Base-by-base conservation (phyloP, 805 yeast species). In the Pichia pseudocactophila region DNA sequence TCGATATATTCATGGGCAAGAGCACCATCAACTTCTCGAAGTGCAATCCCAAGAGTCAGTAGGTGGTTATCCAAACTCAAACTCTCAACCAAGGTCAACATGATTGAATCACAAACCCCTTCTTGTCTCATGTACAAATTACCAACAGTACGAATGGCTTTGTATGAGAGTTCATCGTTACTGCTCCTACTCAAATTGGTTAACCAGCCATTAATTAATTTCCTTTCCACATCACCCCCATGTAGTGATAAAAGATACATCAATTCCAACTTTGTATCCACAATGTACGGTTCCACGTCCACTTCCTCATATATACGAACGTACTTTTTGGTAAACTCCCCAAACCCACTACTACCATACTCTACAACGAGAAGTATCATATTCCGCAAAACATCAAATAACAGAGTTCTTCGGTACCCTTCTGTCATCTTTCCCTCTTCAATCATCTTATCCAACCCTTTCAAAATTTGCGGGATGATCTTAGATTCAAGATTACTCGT, bases 101-200 rank as follows among this genome's bases (percentile, higher is more conserved):
- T 30, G 3, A 42, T 15, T 20, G 18, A 11, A 2, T 30, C n/a
- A 27, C 26, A 36, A 19, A 28, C 31, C 3, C 12, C 4, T 18
- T 30, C 30, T 54, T 85, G 25, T 22, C 25, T 86, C 22, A 88
- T 78, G 0, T 96, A 95, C 17, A 90, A 65, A 54, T 88, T 85
- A 2, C 97, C 97, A 47, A 90, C 78, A 0, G 96, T 95, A 45
- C 95, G 65, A 3, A 90, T 78, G 0, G 97, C 88, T 54, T 87
- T 84, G 43, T 95, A 68, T 2, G 89, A 85, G 8, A 39, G 20
- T 13, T 43, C 40, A 18, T 28, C 34, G 30, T 39, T 36, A 16
- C 36, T 26, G 2, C 35, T 31, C 27, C 28, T 31, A 13, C 36
- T 32, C 36, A 43, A 22, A 2, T 32, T 20, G 7, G 27, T 2